A percentile compares a stretch with the other conserved stretches of the same genome.
These are phyloP conservation scores for Acanthamoeba sp. DNA, from an alignment of 208 protist genomes.

Conservation along the genomic window DNA sequence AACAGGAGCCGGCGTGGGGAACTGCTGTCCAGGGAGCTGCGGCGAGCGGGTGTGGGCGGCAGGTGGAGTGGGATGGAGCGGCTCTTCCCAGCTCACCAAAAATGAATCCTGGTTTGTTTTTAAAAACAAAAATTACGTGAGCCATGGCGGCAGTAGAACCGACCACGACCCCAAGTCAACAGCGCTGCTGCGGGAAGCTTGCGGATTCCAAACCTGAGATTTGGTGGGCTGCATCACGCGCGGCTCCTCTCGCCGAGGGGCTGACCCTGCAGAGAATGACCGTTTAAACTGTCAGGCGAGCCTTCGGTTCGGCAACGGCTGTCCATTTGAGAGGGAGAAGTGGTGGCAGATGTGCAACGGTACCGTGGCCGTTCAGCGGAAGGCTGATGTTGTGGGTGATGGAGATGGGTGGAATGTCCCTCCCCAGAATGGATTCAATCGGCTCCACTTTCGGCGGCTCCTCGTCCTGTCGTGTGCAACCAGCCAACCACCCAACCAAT, in stretches of 20 bases:
- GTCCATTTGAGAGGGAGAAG: too few relatives aligned
- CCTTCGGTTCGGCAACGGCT: too few relatives aligned
- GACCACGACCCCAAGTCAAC: too few relatives aligned
- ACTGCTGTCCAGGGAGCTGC: neutral
- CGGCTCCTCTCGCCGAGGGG: neutral
- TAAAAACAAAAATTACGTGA: too few relatives aligned
- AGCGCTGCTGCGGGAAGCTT: too few relatives aligned
- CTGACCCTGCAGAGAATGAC: too few relatives aligned
- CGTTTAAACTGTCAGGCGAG: too few relatives aligned
- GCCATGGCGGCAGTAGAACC: too few relatives aligned
- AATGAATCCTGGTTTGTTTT: neutral
- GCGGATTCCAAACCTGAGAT: too few relatives aligned
- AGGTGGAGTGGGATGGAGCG: neutral
- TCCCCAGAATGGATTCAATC: slow-evolving; percentile 76
- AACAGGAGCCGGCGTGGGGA: neutral
- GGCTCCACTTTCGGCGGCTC: slow-evolving; percentile 73
- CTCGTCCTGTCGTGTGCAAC: slow-evolving; percentile 6
- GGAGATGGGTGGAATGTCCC: slow-evolving; percentile 78
- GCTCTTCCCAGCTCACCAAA: neutral
- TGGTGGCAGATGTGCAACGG: too few relatives aligned
- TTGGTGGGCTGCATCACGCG: neutral
- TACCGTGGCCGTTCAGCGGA: neutral
- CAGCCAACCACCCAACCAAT: too few relatives aligned
- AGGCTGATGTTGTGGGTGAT: slow-evolving; percentile 32
- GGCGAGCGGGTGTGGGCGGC: neutral